Conservation (phyloP, 2,329 filamentous ascomycete species). For the Pseudogymnoascus sp. region DNA sequence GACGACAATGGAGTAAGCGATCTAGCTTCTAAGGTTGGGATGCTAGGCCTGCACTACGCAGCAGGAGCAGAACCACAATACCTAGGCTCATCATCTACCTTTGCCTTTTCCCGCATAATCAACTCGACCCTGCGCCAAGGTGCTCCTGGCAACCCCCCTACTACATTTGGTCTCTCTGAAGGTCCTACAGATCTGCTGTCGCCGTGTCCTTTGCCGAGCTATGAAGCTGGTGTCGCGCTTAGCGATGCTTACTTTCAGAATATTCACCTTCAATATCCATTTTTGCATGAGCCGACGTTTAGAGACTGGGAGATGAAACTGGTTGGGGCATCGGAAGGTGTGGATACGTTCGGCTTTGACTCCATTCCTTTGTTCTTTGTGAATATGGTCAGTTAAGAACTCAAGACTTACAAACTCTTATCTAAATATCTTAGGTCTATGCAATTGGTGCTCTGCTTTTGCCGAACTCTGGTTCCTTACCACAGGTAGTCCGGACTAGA, state of each 20-base stretch:
- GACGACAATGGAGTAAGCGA: constrained; percentile 12
- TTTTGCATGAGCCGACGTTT: constrained; percentile 23
- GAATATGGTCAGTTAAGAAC: constrained; percentile 17
- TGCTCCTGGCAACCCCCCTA: neutral
- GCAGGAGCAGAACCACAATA: constrained; percentile 31
- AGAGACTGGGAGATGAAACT: constrained; percentile 17
- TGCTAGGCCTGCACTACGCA: constrained; percentile 26
- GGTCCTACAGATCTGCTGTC: neutral
- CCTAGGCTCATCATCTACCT: constrained; percentile 31
- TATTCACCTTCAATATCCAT: constrained; percentile 23
- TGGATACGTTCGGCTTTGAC: neutral
- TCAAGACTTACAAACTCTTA: neutral
- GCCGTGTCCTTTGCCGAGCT: neutral
- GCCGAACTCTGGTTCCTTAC: neutral
- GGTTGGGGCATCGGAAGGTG: neutral
- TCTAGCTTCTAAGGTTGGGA: constrained; percentile 26
- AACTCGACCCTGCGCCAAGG: constrained; percentile 16
- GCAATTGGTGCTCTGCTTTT: constrained; percentile 21
- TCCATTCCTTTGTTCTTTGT: constrained; percentile 20
- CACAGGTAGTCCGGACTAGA: neutral
- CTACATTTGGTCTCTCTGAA: neutral
- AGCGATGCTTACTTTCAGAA: constrained; percentile 22
- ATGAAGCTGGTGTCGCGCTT: neutral
- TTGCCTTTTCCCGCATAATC: constrained; percentile 28
- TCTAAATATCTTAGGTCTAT: constrained; percentile 19